Conservation (phyloP, 2,329 filamentous ascomycete genomes). For the Aureobasidium mangrovei region DNA sequence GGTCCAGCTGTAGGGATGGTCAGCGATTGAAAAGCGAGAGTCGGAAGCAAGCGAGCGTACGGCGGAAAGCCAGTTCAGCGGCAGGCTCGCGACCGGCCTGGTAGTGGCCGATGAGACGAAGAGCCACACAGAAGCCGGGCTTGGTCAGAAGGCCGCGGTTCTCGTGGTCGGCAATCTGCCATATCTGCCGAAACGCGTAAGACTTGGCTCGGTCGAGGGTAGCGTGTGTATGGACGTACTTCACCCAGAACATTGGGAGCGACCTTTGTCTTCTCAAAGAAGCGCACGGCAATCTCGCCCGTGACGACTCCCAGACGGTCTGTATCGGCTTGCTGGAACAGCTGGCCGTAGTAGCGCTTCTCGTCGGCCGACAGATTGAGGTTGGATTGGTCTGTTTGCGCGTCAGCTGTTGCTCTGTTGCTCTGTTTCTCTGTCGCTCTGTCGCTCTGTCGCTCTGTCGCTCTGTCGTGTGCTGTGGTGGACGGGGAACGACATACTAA, state of each 20-base stretch:
- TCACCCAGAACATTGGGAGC: slow-evolving; percentile 79
- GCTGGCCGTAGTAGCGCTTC: slow-evolving; percentile 85
- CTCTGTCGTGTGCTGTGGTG: neutral
- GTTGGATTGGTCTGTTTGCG: slow-evolving; percentile 23
- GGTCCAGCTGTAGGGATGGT: slow-evolving; percentile 52
- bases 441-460: too few relatives aligned
- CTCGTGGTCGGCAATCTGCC: slow-evolving; percentile 96
- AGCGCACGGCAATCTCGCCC: slow-evolving; percentile 90
- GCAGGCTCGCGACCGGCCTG: slow-evolving; percentile 79
- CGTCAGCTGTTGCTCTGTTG: slow-evolving; percentile 12
- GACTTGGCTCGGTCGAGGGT: neutral
- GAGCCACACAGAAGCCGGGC: slow-evolving; percentile 82
- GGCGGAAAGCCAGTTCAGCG: slow-evolving; percentile 71
- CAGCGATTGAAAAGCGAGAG: slow-evolving; percentile 13
- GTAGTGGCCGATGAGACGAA: slow-evolving; percentile 91
- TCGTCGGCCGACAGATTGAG: slow-evolving; percentile 78
- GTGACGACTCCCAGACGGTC: slow-evolving; percentile 90
- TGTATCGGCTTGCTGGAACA: slow-evolving; percentile 87
- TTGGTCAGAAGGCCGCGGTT: slow-evolving; percentile 91
- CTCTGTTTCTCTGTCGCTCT: too few relatives aligned
- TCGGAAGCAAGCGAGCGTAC: slow-evolving; percentile 32
- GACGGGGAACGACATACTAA: slow-evolving; percentile 8
- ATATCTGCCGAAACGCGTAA: slow-evolving; percentile 59
- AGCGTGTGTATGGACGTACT: slow-evolving; percentile 43
- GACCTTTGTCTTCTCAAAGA: slow-evolving; percentile 93